Base-by-base conservation (phyloP, 2,329 filamentous ascomycete species). In the Periconia sp. region DNA sequence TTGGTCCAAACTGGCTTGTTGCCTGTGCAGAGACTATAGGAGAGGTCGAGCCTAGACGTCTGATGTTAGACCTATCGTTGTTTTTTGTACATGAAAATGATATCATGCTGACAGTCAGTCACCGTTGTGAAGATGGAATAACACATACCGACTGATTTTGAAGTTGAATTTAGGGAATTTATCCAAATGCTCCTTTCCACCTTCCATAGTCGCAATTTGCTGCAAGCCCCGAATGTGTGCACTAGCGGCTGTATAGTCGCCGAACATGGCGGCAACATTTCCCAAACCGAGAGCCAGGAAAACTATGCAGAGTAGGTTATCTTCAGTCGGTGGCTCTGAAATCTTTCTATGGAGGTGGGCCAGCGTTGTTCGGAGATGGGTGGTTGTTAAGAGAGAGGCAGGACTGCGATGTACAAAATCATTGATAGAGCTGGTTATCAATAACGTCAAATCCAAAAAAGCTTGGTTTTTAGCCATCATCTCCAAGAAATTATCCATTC, bases 81-180 rank as follows among this genome's bases (percentile, higher is more conserved):
- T 27, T 27, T 27, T 27, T 27, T 3, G 23, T 27, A 27, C 8
- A 27, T 27, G 23, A 27, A 18, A 15, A 3, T 10, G 17, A 18
- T 41, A 18, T 6, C 5, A 41, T 41, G 17, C 13, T 11, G 11
- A n/a, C 10, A 11, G 33, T 5, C 13, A 11, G 33, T 37, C 13
- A 14, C 15, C 5, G 10, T 13, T 6, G 33, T 41, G 43, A 5
- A 37, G 2, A 11, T 3, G 23, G 8, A 27, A 27, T 27, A 27
- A 27, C 23, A 52, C 47, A n/a, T 45, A 54, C 51, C 55, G 31
- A 19, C 54, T 52, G 13, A 54, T 18, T 30, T 57, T 54, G 40
- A 51, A 57, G 20, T 54, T 49, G 14, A 54, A 20, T 17, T 52
- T 52, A n/a, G 55, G 55, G 18, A 15, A 41, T 6, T 14, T n/a